Conservation (phyloP, 768 basidiomycete genomes). For the Panus rudis region DNA sequence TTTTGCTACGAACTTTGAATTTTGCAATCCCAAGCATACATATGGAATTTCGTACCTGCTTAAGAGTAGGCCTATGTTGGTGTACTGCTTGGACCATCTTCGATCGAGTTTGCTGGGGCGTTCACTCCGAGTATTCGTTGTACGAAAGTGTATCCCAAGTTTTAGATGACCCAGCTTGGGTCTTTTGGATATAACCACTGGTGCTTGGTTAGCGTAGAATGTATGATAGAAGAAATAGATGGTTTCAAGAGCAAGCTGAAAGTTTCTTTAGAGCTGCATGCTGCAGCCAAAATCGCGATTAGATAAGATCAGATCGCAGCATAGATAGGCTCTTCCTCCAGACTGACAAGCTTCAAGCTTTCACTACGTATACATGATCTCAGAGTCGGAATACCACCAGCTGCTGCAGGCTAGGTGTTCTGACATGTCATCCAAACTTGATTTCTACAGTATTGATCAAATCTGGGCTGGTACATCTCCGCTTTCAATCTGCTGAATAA, state of each 20-base stretch:
- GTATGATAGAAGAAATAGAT: too few species aligned
- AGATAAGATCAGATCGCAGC: neutral
- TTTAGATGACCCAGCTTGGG: too few species aligned
- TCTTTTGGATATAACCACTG: too few species aligned
- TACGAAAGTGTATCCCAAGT: neutral
- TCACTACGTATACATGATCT: too few species aligned
- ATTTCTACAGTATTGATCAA: too few species aligned
- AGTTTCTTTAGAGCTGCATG: neutral
- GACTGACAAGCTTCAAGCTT: neutral
- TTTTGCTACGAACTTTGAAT: conserved; percentile 51
- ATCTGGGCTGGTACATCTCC: too few species aligned
- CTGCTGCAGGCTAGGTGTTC: too few species aligned
- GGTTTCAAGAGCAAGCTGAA: neutral
- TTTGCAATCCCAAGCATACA: conserved; percentile 2
- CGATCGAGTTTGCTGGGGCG: too few species aligned
- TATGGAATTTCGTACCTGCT: conserved; percentile 49
- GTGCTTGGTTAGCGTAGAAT: too few species aligned
- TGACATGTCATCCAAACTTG: too few species aligned
- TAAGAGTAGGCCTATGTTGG: conserved; percentile 76
- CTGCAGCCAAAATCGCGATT: neutral
- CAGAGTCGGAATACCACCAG: too few species aligned
- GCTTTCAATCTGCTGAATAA: too few species aligned
- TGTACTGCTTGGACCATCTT: conserved; percentile 44
- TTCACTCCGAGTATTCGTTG: neutral
- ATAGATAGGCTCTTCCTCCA: neutral